Percentiles rank a stretch among this genome's conserved stretches.
Conservation (phyloP, 2,329 filamentous ascomycete species). For the Curvularia spicifera region DNA sequence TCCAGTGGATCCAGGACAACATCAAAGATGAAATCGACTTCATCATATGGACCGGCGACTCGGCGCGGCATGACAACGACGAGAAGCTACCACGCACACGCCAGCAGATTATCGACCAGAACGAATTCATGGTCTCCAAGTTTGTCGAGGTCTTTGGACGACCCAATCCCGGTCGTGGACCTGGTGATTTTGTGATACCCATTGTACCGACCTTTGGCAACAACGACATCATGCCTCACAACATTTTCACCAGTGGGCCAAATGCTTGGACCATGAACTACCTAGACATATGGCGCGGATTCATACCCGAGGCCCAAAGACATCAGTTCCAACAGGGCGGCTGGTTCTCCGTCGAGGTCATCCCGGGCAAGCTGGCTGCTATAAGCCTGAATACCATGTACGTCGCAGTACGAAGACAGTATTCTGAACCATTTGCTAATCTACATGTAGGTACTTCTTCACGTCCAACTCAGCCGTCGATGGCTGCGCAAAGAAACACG, state of each 20-base stretch:
- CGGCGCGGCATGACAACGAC: conserved; percentile 87
- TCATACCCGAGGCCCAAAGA: conserved; percentile 90
- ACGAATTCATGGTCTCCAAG: conserved; percentile 75
- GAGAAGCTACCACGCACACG: conserved; percentile 77
- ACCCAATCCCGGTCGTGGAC: conserved; percentile 53
- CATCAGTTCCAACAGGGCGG: conserved; percentile 92
- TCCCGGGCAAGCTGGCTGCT: conserved; percentile 82
- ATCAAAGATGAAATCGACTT: conserved; percentile 83
- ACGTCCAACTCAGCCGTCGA: conserved; percentile 92
- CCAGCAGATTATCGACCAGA: conserved; percentile 77
- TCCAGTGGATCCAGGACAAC: conserved; percentile 83
- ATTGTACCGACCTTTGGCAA: conserved; percentile 93
- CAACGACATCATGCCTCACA: conserved; percentile 97
- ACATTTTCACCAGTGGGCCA: conserved; percentile 84
- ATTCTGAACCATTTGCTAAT: background rate
- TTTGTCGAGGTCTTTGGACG: conserved; percentile 74
- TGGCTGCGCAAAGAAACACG: conserved; percentile 76
- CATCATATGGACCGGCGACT: conserved; percentile 91
- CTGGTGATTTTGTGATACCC: conserved; percentile 70
- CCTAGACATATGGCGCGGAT: conserved; percentile 77
- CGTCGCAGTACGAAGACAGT: conserved; percentile 7
- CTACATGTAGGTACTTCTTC: conserved; percentile 74
- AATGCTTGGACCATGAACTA: conserved; percentile 85
- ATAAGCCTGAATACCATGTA: conserved; percentile 91
- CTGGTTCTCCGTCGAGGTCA: conserved; percentile 93